Percentiles rank a stretch among this genome's conserved stretches.
Conservation (phyloP, 305 asterid species). For the Striga hermonthica region DNA sequence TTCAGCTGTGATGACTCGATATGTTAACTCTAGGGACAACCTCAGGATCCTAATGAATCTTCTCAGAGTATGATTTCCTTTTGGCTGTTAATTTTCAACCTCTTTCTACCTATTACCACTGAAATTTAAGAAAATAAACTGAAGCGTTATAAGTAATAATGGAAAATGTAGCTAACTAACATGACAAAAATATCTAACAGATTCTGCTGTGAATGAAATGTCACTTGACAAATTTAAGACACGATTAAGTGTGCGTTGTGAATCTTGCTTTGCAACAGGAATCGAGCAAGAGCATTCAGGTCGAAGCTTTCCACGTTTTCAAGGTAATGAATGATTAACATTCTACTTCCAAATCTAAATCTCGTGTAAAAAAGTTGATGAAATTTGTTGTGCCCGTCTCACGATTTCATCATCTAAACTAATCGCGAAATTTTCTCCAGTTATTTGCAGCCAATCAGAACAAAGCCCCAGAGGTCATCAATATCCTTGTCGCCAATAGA, state of each 20-base stretch:
- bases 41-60: constrained; percentile 86
- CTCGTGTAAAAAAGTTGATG: background rate
- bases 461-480: constrained; percentile 64
- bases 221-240: background rate
- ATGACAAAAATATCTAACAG: background rate
- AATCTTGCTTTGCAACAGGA: constrained; percentile 47
- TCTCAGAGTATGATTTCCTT: constrained; percentile 55
- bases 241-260: background rate
- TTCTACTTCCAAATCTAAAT: constrained; percentile 1
- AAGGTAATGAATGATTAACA: constrained; percentile 48
- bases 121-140: background rate
- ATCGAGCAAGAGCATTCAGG: constrained; percentile 75
- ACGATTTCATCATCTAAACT: constrained; percentile 22
- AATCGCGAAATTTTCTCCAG: constrained; percentile 37
- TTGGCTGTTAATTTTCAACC: constrained; percentile 8
- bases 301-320: constrained; percentile 87
- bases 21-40: constrained; percentile 72
- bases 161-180: background rate
- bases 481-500: constrained; percentile 66
- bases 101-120: background rate
- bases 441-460: constrained; percentile 79
- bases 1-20: constrained; percentile 68
- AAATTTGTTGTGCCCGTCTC: background rate
- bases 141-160: background rate
- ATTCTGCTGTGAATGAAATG: background rate